A percentile compares a stretch with the other conserved stretches of the same genome.
Conservation (phyloP, 768 basidiomycete species). For the Pholiota molesta region DNA sequence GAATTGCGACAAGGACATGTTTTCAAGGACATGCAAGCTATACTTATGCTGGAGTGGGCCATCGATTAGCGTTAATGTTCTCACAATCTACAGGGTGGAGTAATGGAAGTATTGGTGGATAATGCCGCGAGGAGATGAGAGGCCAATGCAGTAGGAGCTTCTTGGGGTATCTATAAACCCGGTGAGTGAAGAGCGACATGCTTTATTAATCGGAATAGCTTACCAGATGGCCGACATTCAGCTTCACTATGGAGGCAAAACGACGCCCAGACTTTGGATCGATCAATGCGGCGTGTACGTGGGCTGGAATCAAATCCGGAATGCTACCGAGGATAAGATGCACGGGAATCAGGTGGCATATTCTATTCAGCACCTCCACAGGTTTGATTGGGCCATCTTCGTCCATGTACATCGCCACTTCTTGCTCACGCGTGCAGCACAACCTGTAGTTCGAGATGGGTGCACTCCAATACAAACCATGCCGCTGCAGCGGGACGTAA, state of each 20-base stretch:
- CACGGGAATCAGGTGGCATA: conserved; percentile 45
- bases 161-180: conserved; percentile 16
- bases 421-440: conserved; percentile 64
- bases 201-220: background rate
- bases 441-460: conserved; percentile 42
- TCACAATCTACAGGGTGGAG: background rate
- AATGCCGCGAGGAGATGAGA: conserved; percentile 9
- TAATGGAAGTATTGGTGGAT: background rate
- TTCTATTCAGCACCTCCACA: conserved; percentile 45
- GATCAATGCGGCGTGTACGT: conserved; percentile 38
- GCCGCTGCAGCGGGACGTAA: conserved; percentile 34
- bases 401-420: conserved; percentile 68
- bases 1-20: background rate
- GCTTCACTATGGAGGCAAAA: conserved; percentile 34
- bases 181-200: background rate
- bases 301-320: conserved; percentile 49
- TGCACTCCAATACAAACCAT: conserved; percentile 46
- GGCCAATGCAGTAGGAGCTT: conserved; percentile 14
- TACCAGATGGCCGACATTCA: conserved; percentile 38
- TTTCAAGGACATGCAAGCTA: background rate
- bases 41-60: too few relatives aligned
- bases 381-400: conserved; percentile 55
- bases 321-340: conserved; percentile 56
- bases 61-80: background rate
- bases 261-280: conserved; percentile 35